These are phyloP conservation scores for Stramenopiles sp. DNA, from an alignment of 352 stramenopile species.

Conservation along the genomic window DNA sequence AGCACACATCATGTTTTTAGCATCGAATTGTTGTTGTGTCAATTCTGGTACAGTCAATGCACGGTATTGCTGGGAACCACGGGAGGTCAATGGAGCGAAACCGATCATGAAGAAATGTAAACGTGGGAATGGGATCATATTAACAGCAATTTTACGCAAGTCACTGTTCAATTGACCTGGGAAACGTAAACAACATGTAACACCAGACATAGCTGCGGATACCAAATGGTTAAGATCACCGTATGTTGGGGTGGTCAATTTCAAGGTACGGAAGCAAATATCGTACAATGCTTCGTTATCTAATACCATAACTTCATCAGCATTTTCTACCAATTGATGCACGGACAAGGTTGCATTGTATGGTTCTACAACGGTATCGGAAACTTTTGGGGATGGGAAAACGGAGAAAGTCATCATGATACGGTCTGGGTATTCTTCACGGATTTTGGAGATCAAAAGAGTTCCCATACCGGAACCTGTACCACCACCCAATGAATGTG, in stretches of 20 bases:
- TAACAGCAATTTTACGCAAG: conserved; percentile 33
- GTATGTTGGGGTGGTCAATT: conserved; percentile 20
- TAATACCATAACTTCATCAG: conserved; percentile 96
- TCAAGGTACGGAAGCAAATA: conserved; percentile 98
- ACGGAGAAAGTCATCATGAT: conserved; percentile 99
- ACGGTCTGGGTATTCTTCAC: conserved; percentile 90
- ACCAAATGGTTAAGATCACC: not conserved
- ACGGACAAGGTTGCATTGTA: conserved; percentile 98
- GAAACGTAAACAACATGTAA: conserved; percentile 28
- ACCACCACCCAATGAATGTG: conserved; percentile 94
- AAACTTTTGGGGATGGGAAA: conserved; percentile 90
- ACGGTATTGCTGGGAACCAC: conserved; percentile 89
- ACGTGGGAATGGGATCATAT: conserved; percentile 31
- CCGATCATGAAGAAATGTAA: conserved; percentile 54
- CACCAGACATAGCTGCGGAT: conserved; percentile 21
- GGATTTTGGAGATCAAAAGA: conserved; percentile 35
- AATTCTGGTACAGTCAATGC: conserved; percentile 97
- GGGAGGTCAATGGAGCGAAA: conserved; percentile 88
- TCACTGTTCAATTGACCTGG: conserved; percentile 30
- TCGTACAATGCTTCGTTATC: conserved; percentile 99
- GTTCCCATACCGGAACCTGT: conserved; percentile 96
- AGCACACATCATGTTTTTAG: conserved; percentile 99
- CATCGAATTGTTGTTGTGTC: conserved; percentile 94
- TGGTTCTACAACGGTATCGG: conserved; percentile 95
- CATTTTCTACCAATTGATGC: conserved; percentile 98